Evolutionary conservation across 352 stramenopile species (phyloP), one percentile per base, ranked within the genome.

Genomic region (Pythium biforme): DNA sequence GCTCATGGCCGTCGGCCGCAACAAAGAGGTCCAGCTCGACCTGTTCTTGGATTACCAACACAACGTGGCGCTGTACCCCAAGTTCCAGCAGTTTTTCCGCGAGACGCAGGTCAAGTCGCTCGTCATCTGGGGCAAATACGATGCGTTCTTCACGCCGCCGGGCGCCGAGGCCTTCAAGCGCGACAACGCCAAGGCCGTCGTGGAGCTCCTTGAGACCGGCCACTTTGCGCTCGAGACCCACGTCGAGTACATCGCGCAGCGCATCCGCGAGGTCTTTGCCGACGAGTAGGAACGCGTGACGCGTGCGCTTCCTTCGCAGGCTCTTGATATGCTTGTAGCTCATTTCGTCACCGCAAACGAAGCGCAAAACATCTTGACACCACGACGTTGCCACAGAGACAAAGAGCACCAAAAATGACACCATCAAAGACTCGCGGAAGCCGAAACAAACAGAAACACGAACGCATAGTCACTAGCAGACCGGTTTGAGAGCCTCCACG

Each of bases 1-100:
- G 29, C 46, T 63, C 19, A 63, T 63, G 56, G 47, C 48, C 27
- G n/a, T 31, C 11, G 26, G 20, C n/a, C 20, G 27, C 43, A 63
- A 63, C 46, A 34, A 55, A 11, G 56, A 63, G 56, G 55, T 63
- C 31, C 56, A 63, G 56, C 31, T 63, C n/a, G 56, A 63, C 25
- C 56, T 63, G 4, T 49, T 48, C 31, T 31, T 63, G 12, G 56
- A 63, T 31, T 63, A 63, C 56, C 6, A 22, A 22, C 55, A 34
- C 12, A 63, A 63, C 22, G 29, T 63, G 10, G 27, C 20, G 45
- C 12, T 63, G 29, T 63, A 63, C 33, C 56, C 56, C 10, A 5
- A 63, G 41, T 63, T 63, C 20, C 56, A 63, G 56, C 27, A 47
- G 47, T 63, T 49, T 20, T 55, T 63, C 31, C 56, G 56, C 14